Evolutionary conservation across 257 asterid genomes (phyloP), one percentile per base, ranked within the genome.

Genomic region (Capsicum baccatum): DNA sequence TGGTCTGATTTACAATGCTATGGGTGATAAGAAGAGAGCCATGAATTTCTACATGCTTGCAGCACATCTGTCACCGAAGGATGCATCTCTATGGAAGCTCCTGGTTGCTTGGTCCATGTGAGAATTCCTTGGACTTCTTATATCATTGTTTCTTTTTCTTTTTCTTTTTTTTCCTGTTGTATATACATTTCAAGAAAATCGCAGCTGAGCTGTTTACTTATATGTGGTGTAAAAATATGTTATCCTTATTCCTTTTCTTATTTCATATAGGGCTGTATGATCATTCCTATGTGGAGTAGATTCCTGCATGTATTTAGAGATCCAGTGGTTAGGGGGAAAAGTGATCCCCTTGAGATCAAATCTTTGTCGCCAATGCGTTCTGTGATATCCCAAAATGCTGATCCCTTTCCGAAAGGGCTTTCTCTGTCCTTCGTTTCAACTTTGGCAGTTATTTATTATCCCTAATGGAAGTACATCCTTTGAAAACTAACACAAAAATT

Each of bases 41-140:
- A 85, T 92, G 83, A 88, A 88, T 79, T 94, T 93, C 83, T 92
- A 95, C 91, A 90, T 93, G 94, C 91, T 95, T 88, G 97, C 99
- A 84, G 98, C 98, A 58, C 97, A 91, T 87, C 86, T 94, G 88
- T 83, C 89, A 37, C 99, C 97, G 10, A 94, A 92, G 89, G 93
- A 95, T 87, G 89, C 92, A 60, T 87, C 98, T 87, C 83, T 94
- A 79, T 95, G 99, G 99, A 93, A 95, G 87, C 92, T 87, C 83
- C 93, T 95, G 64, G 92, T 93, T 54, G 56, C 91, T 54, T 89
- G 87, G 89, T 93, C 98, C 84, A 85, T 90, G 97, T 93, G 88
- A 88, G 90, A 59, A 76, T 76, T 76, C 81, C 84, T 66, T 16
- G 66, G 9, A 70, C 60, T 16, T 44, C 17, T 9, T 13, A 17